Conservation (phyloP, 73 alveolate genomes). For the Paramecium sexaurelia region DNA sequence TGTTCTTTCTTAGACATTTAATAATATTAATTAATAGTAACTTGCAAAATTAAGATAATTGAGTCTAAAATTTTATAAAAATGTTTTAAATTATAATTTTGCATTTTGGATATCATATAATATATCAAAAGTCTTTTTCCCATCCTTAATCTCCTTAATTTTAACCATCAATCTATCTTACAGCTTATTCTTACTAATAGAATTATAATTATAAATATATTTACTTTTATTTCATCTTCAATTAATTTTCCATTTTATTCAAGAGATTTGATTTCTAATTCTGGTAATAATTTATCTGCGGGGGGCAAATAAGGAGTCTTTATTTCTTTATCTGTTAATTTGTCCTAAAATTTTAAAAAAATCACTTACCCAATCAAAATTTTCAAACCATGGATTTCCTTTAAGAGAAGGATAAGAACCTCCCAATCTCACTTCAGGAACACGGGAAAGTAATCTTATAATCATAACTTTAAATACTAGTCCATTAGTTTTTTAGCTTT, state of each 20-base stretch:
- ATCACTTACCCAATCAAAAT: slow-evolving; percentile 74
- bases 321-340: slow-evolving; percentile 57
- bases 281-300: slow-evolving; percentile 55
- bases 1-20: not conserved
- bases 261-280: slow-evolving; percentile 41
- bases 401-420: slow-evolving; percentile 71
- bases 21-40: not conserved
- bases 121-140: slow-evolving; percentile 49
- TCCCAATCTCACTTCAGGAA: slow-evolving; percentile 73
- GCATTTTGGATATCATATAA: not conserved
- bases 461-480: not conserved
- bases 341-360: not conserved
- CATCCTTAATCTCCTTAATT: slow-evolving; percentile 38
- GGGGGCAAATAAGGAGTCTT: slow-evolving; percentile 68
- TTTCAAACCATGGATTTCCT: slow-evolving; percentile 74
- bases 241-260: slow-evolving; percentile 50
- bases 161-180: not conserved
- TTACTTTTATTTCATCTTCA: slow-evolving; percentile 63
- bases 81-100: not conserved
- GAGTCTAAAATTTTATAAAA: no score
- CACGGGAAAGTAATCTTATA: slow-evolving; percentile 69
- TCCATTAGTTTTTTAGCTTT: slow-evolving; percentile 74
- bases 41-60: no score
- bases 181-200: not conserved
- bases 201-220: not conserved